Evolutionary conservation across 345 rosid species (phyloP), one percentile per base, ranked within the genome.

Genomic region (Lepidium sativum): DNA sequence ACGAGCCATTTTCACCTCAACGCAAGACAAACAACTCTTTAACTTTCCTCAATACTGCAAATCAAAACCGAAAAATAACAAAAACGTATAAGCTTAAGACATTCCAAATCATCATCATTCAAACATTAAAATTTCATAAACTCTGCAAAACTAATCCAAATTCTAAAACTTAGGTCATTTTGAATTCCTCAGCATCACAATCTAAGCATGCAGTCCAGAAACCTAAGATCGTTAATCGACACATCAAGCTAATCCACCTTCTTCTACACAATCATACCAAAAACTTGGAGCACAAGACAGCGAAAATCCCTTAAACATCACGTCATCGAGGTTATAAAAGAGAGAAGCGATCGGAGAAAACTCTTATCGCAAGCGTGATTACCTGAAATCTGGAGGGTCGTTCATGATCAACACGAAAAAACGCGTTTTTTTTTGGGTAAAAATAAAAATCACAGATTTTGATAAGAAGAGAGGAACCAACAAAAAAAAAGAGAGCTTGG

Each of bases 1-100:
- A 44, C 83, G 63, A 67, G 84, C 74, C 99, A 94, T 94, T 76
- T 75, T 66, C 61, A 3, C 41, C 32, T 39, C 57, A 25, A 52
- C 17, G 47, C 6, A 32, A 23, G 8, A 41, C 16, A 50, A 21
- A 25, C 66, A 38, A 25, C 29, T 18, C 33, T 2, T 59, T 68
- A 69, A 59, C 17, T 38, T 51, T 39, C 32, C 6, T 68, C 15
- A 31, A 25, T 58, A 8, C 72, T 57, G 54, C 20, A 4, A 41
- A 43, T 33, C 66, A 59, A 49, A 29, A 31, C 35, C 29, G 4
- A 27, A 25, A 51, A 40, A 29, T 1, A 11, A 53, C 10, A 9
- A 44, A 35, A 31, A 58, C 25, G 23, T n/a, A 58, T 68, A 1
- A 57, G 57, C 38, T 18, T 27, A 47, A 57, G 18, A 9, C 16